Evolutionary conservation across 1,284 basidiomycete genomes (phyloP).

Genomic region (Vanrija sp.): DNA sequence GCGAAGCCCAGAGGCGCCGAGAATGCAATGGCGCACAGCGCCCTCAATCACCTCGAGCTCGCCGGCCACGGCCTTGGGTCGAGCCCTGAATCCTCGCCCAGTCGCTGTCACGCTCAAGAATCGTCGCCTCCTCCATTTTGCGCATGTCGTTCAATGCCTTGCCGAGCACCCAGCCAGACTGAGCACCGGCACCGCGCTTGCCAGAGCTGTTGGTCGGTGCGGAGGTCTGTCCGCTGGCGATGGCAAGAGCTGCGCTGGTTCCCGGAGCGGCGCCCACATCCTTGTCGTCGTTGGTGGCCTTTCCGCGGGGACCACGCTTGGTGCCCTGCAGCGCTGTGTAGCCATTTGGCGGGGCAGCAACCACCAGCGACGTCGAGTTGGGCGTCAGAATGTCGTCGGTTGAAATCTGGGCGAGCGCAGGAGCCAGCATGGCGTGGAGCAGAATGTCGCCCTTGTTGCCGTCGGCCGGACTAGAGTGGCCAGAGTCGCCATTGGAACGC

Average conservation of each 20-base stretch:
- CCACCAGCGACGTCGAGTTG: slow-evolving; percentile 38
- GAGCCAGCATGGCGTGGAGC: slow-evolving; percentile 36
- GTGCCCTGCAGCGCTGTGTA: slow-evolving; percentile 25
- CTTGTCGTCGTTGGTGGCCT: slow-evolving; percentile 24
- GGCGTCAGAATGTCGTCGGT: slow-evolving; percentile 45
- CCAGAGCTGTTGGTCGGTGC: slow-evolving; percentile 16
- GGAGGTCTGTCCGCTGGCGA: slow-evolving; percentile 30
- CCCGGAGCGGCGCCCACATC: slow-evolving; percentile 34
- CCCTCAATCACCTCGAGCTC: slow-evolving; percentile 34
- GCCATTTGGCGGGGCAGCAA: slow-evolving; percentile 34
- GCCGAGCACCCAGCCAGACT: slow-evolving; percentile 39
- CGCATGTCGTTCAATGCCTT: slow-evolving; percentile 46
- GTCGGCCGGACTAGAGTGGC: slow-evolving; percentile 13
- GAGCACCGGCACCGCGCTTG: slow-evolving; percentile 35
- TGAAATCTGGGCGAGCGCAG: slow-evolving; percentile 35
- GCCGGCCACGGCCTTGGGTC: slow-evolving; percentile 29
- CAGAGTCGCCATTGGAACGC: slow-evolving; percentile 11
- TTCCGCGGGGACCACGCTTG: slow-evolving; percentile 41
- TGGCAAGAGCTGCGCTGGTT: slow-evolving; percentile 35
- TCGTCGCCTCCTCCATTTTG: slow-evolving; percentile 44
- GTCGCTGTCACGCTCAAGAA: slow-evolving; percentile 46
- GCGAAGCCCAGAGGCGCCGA: too few relatives aligned
- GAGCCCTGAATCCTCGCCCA: slow-evolving; percentile 47
- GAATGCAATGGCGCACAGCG: too few relatives aligned
- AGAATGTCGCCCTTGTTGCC: slow-evolving; percentile 38